A percentile compares a stretch with the other conserved stretches of the same genome.
Evolutionary conservation across 75 land plant species (phyloP).

Genomic region (Larix kaempferi): DNA sequence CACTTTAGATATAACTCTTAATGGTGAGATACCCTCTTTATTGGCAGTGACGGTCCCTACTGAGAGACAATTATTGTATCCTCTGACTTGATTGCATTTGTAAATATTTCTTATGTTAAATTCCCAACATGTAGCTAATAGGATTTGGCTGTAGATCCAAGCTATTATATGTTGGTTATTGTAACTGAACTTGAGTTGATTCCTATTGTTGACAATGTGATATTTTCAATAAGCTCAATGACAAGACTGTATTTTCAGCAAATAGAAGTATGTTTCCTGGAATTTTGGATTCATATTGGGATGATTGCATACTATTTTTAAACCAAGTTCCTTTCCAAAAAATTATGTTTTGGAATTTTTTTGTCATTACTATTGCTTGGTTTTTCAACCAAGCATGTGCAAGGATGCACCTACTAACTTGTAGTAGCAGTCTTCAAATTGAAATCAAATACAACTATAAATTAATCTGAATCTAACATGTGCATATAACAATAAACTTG

Average conservation of each 20-base stretch:
- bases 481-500: too few species aligned
- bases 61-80: constrained; percentile 27
- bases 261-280: background rate
- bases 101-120: constrained; percentile 36
- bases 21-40: constrained; percentile 38
- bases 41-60: constrained; percentile 13
- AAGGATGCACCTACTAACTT: too few species aligned
- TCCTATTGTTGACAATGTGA: background rate
- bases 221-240: background rate
- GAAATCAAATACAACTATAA: too few species aligned
- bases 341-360: too few species aligned
- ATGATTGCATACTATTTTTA: too few species aligned
- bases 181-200: background rate
- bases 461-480: too few species aligned
- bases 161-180: background rate
- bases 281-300: too few species aligned
- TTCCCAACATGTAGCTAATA: constrained; percentile 34
- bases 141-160: constrained; percentile 14
- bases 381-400: too few species aligned
- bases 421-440: too few species aligned
- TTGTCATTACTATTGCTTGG: too few species aligned
- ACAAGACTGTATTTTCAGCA: background rate
- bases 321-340: too few species aligned
- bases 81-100: constrained; percentile 61
- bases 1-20: constrained; percentile 20